phyloP scores from a whole-genome alignment of 768 basidiomycete species.

The Scleroderma citrinum region DNA sequence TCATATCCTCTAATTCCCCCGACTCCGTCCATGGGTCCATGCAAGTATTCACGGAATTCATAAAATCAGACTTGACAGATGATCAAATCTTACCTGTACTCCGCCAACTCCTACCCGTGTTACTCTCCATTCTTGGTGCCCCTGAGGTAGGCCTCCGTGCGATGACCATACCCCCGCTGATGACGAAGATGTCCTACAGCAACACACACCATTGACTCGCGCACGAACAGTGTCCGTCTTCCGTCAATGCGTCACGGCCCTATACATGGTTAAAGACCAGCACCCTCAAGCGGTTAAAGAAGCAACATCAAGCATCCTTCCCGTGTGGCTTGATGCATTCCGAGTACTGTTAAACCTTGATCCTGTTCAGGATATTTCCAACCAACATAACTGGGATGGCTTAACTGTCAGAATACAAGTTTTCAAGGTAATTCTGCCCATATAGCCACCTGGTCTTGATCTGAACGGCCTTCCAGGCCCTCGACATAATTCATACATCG shows the following conservation, averaged over 20 bases:
- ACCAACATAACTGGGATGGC: conserved; percentile 69
- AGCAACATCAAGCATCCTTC: conserved; percentile 73
- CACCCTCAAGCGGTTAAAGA: conserved; percentile 83
- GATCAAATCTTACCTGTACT: conserved; percentile 92
- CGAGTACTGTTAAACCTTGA: conserved; percentile 65
- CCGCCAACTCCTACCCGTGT: conserved; percentile 80
- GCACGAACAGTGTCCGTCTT: conserved; percentile 85
- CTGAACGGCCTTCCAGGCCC: conserved; percentile 44
- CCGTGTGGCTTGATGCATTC: conserved; percentile 91
- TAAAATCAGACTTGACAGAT: conserved; percentile 87
- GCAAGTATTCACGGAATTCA: conserved; percentile 93
- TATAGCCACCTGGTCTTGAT: background rate
- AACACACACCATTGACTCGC: conserved; percentile 75
- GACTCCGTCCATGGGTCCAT: conserved; percentile 90
- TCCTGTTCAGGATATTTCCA: conserved; percentile 54
- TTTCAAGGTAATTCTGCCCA: conserved; percentile 56
- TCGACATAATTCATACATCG: conserved; percentile 72
- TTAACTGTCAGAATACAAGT: conserved; percentile 76
- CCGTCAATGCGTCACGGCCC: conserved; percentile 79
- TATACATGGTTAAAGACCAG: conserved; percentile 94
- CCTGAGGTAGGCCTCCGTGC: conserved; percentile 45
- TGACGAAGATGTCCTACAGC: conserved; percentile 30
- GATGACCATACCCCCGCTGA: background rate
- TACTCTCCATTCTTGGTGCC: conserved; percentile 74
- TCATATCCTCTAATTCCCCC: conserved; percentile 68